Base-by-base conservation (phyloP, 805 yeast genomes). In the Blastobotrys mokoenaii region DNA sequence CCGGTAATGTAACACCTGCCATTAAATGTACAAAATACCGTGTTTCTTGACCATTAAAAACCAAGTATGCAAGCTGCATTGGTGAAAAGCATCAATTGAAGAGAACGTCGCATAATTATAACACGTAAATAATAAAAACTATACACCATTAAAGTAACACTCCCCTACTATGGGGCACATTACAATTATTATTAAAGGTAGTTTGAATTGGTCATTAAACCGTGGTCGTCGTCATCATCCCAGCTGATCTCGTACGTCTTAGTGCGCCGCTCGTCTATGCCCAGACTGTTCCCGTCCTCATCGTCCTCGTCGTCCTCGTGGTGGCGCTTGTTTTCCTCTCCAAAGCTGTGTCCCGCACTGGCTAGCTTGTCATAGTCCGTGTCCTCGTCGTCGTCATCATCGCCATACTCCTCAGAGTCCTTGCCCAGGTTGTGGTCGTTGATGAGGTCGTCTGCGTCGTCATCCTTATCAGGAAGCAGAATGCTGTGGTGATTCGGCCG, bases 241-340 rank as follows among this genome's bases (percentile, higher is more conserved):
- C 62, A 40, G 49, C 22, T 61, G 47, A 60, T 46, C 38, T 67
- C 69, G 16, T 32, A 15, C 16, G 14, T 17, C 16, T 65, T 66
- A 41, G 64, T 60, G 43, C 71, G 66, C 15, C 43, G 38, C 37
- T 20, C 45, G 17, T 44, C 47, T 14, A 39, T 20, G 17, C 42
- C 47, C 14, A 40, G 44, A 22, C 51, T 37, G 14, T 40, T n/a
- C n/a, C n/a, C 42, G n/a, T 45, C 51, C 30, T 37, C 48, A 37
- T 52, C 57, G n/a, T 48, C 56, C 20, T 41, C 45, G 29, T 41
- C 48, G 27, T 57, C 66, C 30, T 58, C 65, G 40, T 49, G 49
- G 31, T 54, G 59, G 16, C 58, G 62, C 35, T 53, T 60, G 18
- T 52, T 58, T 8, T 59, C 63, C 16, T 53, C 62, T 10, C 45